These are phyloP conservation scores for Pascua guehoae DNA, from an alignment of 1,284 basidiomycete species.

Conservation along the genomic window DNA sequence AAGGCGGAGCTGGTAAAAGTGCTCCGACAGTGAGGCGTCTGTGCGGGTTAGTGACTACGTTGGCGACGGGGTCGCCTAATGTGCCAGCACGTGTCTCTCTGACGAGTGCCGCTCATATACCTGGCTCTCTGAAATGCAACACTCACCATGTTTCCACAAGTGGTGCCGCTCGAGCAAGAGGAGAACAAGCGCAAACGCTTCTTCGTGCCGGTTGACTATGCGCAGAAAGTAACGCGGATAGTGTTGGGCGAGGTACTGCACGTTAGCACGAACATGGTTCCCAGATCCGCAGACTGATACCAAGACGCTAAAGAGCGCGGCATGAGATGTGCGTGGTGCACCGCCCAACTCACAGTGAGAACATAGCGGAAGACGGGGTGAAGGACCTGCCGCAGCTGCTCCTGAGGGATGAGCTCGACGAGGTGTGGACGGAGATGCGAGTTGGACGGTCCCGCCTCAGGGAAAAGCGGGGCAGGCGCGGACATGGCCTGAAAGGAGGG, in stretches of 20 bases:
- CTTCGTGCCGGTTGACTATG: slow-evolving; percentile 91
- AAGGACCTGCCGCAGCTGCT: slow-evolving; percentile 85
- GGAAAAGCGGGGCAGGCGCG: slow-evolving; percentile 10
- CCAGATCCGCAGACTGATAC: too few species aligned
- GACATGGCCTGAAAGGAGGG: neutral
- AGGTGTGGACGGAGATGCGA: slow-evolving; percentile 65
- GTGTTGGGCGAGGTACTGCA: slow-evolving; percentile 86
- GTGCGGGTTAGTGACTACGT: neutral
- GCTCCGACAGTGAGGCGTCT: slow-evolving; percentile 47
- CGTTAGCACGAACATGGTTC: neutral
- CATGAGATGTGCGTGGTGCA: too few species aligned
- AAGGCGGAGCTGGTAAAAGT: slow-evolving; percentile 44
- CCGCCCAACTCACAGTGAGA: slow-evolving; percentile 64
- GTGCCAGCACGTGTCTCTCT: neutral
- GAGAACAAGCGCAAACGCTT: slow-evolving; percentile 87
- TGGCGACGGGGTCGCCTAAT: too few species aligned
- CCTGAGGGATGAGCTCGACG: slow-evolving; percentile 93
- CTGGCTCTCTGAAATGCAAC: neutral
- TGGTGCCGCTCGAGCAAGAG: slow-evolving; percentile 87
- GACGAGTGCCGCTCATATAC: neutral
- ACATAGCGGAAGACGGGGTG: slow-evolving; percentile 96
- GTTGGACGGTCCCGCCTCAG: slow-evolving; percentile 14
- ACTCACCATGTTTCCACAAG: slow-evolving; percentile 70
- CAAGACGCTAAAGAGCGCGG: too few species aligned
- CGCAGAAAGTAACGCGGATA: slow-evolving; percentile 90